Conservation (phyloP, 371 early-diverging fungal species). For the Mortierella sp. region DNA sequence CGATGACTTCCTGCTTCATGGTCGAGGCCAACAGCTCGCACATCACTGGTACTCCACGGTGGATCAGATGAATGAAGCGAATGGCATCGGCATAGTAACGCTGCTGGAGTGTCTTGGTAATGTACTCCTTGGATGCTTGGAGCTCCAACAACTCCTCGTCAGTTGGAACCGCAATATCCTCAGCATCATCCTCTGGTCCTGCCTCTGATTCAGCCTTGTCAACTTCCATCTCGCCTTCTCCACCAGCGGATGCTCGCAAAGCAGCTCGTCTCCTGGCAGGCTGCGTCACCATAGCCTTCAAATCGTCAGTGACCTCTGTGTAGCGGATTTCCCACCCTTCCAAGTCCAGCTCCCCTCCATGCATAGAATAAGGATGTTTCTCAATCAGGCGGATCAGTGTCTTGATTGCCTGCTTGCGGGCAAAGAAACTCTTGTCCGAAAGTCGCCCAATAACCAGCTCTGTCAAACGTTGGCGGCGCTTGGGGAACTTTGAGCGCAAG, state of each 20-base stretch:
- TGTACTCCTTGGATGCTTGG: slow-evolving; percentile 66
- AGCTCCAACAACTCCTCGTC: slow-evolving; percentile 44
- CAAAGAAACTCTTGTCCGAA: slow-evolving; percentile 91
- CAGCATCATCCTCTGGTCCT: slow-evolving; percentile 40
- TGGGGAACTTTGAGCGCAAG: slow-evolving; percentile 81
- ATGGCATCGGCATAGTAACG: slow-evolving; percentile 92
- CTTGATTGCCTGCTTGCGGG: slow-evolving; percentile 92
- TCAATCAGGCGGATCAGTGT: slow-evolving; percentile 82
- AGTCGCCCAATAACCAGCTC: slow-evolving; percentile 82
- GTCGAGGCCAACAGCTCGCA: slow-evolving; percentile 90
- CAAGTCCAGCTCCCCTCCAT: slow-evolving; percentile 85
- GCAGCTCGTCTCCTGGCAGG: slow-evolving; percentile 41
- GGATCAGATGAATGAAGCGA: slow-evolving; percentile 84
- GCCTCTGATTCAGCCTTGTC: slow-evolving; percentile 38
- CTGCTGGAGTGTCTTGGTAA: slow-evolving; percentile 73
- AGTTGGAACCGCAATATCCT: slow-evolving; percentile 43
- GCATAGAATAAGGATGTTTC: slow-evolving; percentile 91
- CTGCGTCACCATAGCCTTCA: slow-evolving; percentile 68
- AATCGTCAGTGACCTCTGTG: slow-evolving; percentile 70
- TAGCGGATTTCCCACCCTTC: slow-evolving; percentile 76
- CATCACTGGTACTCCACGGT: slow-evolving; percentile 79
- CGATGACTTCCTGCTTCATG: slow-evolving; percentile 92
- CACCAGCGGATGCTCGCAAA: slow-evolving; percentile 22
- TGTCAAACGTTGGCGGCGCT: slow-evolving; percentile 81
- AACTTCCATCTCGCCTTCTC: slow-evolving; percentile 46